Conservation (phyloP, 1,284 basidiomycete species). For the Meira miltonrushii region DNA sequence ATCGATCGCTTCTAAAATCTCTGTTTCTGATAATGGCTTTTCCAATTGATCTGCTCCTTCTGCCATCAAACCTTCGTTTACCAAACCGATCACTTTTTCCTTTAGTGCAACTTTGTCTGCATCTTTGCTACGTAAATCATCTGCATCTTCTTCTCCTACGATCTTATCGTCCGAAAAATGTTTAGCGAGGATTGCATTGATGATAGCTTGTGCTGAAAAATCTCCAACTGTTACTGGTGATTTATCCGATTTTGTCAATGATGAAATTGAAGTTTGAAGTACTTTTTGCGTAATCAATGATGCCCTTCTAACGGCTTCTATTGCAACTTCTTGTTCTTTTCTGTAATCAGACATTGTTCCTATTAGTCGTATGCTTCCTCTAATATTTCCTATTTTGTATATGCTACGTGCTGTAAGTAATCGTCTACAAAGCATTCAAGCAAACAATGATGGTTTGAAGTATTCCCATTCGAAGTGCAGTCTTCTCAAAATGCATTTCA, state of each 20-base stretch:
- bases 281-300: conserved; percentile 70
- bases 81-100: conserved; percentile 71
- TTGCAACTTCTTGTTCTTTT: conserved; percentile 66
- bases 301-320: conserved; percentile 84
- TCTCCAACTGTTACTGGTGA: conserved; percentile 78
- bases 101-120: conserved; percentile 58
- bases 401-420: too few relatives aligned
- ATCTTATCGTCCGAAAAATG: conserved; percentile 82
- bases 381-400: too few relatives aligned
- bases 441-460: too few relatives aligned
- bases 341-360: conserved; percentile 35
- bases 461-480: too few relatives aligned
- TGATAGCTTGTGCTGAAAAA: conserved; percentile 48
- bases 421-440: too few relatives aligned
- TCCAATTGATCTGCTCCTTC: conserved; percentile 20
- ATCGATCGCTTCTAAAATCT: conserved; percentile 79
- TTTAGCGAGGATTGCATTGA: conserved; percentile 40
- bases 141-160: conserved; percentile 91
- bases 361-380: too few relatives aligned
- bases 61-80: conserved; percentile 68
- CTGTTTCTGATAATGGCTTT: conserved; percentile 44
- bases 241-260: conserved; percentile 85
- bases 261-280: conserved; percentile 84
- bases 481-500: too few relatives aligned
- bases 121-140: conserved; percentile 56